These are phyloP conservation scores for Naganishia vaughanmartiniae DNA, from an alignment of 768 basidiomycete genomes.

Conservation along the genomic window DNA sequence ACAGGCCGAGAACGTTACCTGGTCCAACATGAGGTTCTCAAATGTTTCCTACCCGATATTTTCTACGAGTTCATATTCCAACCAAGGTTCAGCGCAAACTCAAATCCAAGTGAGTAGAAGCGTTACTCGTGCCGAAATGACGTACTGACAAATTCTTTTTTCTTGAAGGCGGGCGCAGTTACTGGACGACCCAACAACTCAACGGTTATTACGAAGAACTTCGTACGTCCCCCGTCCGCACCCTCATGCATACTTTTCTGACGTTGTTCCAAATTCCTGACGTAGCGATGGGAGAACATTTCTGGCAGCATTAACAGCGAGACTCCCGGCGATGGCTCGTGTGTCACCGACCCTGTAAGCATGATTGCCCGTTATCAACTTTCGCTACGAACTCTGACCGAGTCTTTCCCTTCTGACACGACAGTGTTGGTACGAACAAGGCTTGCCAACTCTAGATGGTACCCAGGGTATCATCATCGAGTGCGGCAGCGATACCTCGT, in stretches of 20 bases:
- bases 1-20: conserved; percentile 55
- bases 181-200: conserved; percentile 40
- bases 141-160: not conserved
- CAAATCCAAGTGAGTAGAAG: conserved; percentile 17
- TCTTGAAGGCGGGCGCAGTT: conserved; percentile 29
- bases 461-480: conserved; percentile 38
- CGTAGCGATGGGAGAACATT: conserved; percentile 32
- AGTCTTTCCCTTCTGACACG: not conserved
- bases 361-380: not conserved
- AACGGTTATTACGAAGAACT: conserved; percentile 37
- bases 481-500: conserved; percentile 37
- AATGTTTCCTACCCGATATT: conserved; percentile 57
- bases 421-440: conserved; percentile 38
- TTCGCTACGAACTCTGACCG: not conserved
- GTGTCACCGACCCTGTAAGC: conserved; percentile 33
- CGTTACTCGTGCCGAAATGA: not conserved
- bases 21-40: conserved; percentile 55
- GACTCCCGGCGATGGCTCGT: conserved; percentile 37
- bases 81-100: conserved; percentile 31
- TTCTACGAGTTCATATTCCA: conserved; percentile 56
- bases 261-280: no score
- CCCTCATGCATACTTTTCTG: conserved; percentile 12
- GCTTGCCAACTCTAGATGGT: conserved; percentile 34
- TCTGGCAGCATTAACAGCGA: conserved; percentile 36
- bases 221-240: conserved; percentile 55